Evolutionary conservation across 768 basidiomycete species (phyloP).

Genomic region (Macrocybe gigantea): DNA sequence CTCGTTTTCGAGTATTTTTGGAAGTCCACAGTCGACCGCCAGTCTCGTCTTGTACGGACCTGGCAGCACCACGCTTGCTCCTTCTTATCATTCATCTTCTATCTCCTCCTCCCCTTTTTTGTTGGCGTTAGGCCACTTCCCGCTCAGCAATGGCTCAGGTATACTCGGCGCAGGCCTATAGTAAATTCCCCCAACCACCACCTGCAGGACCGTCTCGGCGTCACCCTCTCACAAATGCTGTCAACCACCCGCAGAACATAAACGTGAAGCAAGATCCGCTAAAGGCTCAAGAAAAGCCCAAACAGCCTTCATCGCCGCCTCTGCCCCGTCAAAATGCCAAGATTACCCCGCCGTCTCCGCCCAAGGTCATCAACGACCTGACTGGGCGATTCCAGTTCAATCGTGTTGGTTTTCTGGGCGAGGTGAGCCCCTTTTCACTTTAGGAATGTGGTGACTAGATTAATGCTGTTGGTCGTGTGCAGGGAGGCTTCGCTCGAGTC

Average conservation of each 20-base stretch:
- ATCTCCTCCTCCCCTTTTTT: too few species aligned
- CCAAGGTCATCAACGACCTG: constrained; percentile 68
- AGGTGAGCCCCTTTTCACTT: constrained; percentile 49
- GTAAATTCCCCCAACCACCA: constrained; percentile 22
- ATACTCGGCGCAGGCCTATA: constrained; percentile 28
- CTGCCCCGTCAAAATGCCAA: constrained; percentile 80
- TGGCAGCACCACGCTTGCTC: too few species aligned
- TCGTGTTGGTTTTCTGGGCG: constrained; percentile 82
- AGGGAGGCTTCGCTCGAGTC: constrained; percentile 93
- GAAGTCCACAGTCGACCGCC: too few species aligned
- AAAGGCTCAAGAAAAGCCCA: constrained; percentile 33
- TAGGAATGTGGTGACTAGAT: constrained; percentile 18
- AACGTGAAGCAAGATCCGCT: constrained; percentile 25
- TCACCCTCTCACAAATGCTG: constrained; percentile 25
- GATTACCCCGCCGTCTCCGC: constrained; percentile 76
- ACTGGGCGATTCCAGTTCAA: constrained; percentile 49
- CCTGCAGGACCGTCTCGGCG: constrained; percentile 20
- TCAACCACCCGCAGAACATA: constrained; percentile 20
- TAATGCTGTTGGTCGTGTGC: not conserved
- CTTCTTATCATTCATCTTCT: too few species aligned
- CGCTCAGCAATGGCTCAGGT: constrained; percentile 24
- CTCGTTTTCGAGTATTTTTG: too few species aligned
- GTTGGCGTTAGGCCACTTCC: constrained; percentile 24
- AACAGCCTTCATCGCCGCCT: constrained; percentile 50
- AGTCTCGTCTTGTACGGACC: too few species aligned